Base-by-base conservation (phyloP, 2,329 filamentous ascomycete species). In the Fusarium haematococcum region DNA sequence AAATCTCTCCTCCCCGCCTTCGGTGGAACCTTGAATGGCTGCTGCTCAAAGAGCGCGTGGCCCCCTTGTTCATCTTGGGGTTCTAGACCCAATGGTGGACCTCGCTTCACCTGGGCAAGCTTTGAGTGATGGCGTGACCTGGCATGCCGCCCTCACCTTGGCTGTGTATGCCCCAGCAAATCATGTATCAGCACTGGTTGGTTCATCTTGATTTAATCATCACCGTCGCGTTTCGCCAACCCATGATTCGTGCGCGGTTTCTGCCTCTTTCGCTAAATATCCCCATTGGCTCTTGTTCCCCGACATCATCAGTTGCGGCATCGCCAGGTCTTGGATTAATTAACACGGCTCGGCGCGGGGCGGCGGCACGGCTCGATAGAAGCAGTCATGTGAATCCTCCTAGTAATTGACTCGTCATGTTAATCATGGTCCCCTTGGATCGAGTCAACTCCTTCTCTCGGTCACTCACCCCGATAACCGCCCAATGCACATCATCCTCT, bases 321-420 rank as follows among this genome's bases (percentile, higher is more conserved):
- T 45, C 41, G n/a, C 27, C 8, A 37, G 33, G 33, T n/a, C 33
- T 30, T 48, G 43, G 35, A 52, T 52, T 39, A 39, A 66, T 58
- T 54, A 20, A 54, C 56, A 45, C 67, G 71, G 27, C 64, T 16
- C 27, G 25, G 37, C 68, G 60, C 52, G 71, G 68, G 71, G 70
- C 71, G 63, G 71, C 56, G 67, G 64, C 62, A 74, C 67, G 71
- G 71, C 67, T 63, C 71, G 70, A 73, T 39, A 30, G 58, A 33
- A 66, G n/a, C 33, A 30, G 58, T 57, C 41, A 25, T 50, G 43
- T 39, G 23, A 43, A 41, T 43, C 39, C 25, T n/a, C 6, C 2
- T 25, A 30, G n/a, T 20, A 45, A 32, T 61, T 61, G 58, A 60
- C 57, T 43, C 41, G 41, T 62, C 59, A 62, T 16, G 23, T 61